phyloP scores from a whole-genome alignment of 2,329 filamentous ascomycete genomes.

The Trichoderma koningii region DNA sequence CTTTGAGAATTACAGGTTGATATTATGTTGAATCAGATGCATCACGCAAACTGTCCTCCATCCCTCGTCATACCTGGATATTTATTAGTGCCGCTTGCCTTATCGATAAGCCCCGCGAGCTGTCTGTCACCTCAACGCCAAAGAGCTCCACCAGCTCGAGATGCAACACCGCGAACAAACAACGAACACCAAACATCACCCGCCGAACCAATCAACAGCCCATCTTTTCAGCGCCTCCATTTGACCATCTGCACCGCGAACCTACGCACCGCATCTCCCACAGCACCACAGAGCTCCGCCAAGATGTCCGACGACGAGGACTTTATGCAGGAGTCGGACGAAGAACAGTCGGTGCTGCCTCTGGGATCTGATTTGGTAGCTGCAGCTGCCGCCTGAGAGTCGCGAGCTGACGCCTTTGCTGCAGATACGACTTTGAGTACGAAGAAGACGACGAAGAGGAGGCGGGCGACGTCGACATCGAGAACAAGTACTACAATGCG shows the following conservation, averaged over 20 bases:
- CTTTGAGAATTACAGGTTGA: too few relatives aligned
- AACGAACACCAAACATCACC: not conserved
- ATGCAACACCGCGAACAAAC: not conserved
- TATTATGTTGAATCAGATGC: too few relatives aligned
- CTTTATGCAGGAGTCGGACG: conserved; percentile 53
- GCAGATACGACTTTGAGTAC: conserved; percentile 91
- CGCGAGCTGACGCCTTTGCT: conserved; percentile 24
- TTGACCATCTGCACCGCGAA: not conserved
- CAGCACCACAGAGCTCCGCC: not conserved
- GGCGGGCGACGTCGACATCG: conserved; percentile 86
- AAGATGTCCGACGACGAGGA: conserved; percentile 56
- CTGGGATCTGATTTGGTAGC: too few relatives aligned
- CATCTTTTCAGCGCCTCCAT: not conserved
- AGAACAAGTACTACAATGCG: conserved; percentile 99
- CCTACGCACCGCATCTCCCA: too few relatives aligned
- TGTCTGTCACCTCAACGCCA: conserved; percentile 1
- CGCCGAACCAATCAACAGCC: not conserved
- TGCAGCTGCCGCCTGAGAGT: too few relatives aligned
- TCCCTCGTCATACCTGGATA: too few relatives aligned
- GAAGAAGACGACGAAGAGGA: conserved; percentile 91
- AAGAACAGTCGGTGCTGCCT: conserved; percentile 44
- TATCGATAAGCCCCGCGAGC: conserved; percentile 30
- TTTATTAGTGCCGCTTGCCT: not conserved
- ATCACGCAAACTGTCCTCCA: too few relatives aligned
- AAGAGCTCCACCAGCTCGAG: conserved; percentile 20